Conservation (phyloP, 805 yeast genomes). For the Saccharomycopsis vini region DNA sequence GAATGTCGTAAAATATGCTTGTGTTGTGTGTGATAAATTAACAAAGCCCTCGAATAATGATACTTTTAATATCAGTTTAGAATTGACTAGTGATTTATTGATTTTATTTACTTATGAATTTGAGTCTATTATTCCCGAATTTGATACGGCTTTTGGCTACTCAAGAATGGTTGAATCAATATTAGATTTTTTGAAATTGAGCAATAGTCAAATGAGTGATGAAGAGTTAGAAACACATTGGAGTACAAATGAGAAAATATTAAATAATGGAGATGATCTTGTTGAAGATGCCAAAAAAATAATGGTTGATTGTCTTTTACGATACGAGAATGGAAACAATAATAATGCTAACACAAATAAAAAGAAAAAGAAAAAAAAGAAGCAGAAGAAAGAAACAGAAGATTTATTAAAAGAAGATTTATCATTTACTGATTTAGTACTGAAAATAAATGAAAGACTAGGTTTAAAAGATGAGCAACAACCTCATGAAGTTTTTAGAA, state of each 20-base stretch:
- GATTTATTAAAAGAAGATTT: not conserved
- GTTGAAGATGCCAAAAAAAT: not conserved
- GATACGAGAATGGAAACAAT: too few relatives aligned
- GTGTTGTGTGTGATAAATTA: slow-evolving; percentile 16
- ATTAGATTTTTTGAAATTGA: slow-evolving; percentile 4
- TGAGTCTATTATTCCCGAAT: slow-evolving; percentile 1
- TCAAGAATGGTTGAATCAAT: slow-evolving; percentile 10
- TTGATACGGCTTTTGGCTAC: slow-evolving; percentile 6
- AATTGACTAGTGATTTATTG: slow-evolving; percentile 10
- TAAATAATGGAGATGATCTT: not conserved
- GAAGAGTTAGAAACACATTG: not conserved
- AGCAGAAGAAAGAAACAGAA: not conserved
- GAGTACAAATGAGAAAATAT: not conserved
- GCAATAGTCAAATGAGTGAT: not conserved
- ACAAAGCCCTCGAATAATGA: slow-evolving; percentile 18
- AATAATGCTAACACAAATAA: too few relatives aligned
- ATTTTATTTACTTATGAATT: slow-evolving; percentile 11
- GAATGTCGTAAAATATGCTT: not conserved
- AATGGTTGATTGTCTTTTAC: not conserved
- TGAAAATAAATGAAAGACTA: too few relatives aligned
- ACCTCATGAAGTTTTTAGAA: too few relatives aligned
- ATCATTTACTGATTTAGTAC: not conserved
- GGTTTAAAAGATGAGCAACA: too few relatives aligned
- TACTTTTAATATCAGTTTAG: slow-evolving; percentile 17
- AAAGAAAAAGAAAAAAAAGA: not conserved